Conservation (phyloP, 2,329 filamentous ascomycete species). For the Lasiodiplodia gonubiensis region DNA sequence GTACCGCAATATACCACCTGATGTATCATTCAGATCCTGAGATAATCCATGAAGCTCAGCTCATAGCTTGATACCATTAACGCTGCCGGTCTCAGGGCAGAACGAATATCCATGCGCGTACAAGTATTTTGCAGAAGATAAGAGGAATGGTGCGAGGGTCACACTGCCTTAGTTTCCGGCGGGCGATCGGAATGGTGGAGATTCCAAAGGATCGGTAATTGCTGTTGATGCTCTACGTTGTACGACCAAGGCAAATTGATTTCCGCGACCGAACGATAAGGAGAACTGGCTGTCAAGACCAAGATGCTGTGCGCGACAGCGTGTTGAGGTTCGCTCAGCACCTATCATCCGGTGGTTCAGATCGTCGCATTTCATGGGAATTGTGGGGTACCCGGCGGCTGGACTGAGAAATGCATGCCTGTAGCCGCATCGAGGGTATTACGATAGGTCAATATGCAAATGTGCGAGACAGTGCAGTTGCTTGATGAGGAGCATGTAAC, state of each 20-base stretch:
- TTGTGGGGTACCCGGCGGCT: neutral
- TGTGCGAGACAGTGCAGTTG: neutral
- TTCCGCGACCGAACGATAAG: no score
- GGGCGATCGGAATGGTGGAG: neutral
- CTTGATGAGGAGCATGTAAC: constrained; percentile 2
- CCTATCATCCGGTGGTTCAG: neutral
- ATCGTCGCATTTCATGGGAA: neutral
- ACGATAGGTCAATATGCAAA: neutral
- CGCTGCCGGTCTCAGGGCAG: neutral
- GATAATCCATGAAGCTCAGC: neutral
- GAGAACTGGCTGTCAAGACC: neutral
- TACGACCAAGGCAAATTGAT: constrained; percentile 1
- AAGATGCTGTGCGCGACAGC: neutral
- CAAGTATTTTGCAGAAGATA: constrained; percentile 1
- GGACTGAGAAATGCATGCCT: neutral
- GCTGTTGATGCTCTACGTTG: neutral
- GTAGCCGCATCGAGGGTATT: neutral
- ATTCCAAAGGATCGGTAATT: neutral
- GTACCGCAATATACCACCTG: neutral
- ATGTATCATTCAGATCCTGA: neutral
- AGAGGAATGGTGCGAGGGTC: constrained; percentile 6
- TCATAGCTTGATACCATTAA: neutral
- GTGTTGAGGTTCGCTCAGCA: neutral
- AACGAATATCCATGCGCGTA: neutral
- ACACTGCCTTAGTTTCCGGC: constrained; percentile 11